phyloP scores from a whole-genome alignment of 1,284 basidiomycete genomes.

The Cryptococcus floricola region DNA sequence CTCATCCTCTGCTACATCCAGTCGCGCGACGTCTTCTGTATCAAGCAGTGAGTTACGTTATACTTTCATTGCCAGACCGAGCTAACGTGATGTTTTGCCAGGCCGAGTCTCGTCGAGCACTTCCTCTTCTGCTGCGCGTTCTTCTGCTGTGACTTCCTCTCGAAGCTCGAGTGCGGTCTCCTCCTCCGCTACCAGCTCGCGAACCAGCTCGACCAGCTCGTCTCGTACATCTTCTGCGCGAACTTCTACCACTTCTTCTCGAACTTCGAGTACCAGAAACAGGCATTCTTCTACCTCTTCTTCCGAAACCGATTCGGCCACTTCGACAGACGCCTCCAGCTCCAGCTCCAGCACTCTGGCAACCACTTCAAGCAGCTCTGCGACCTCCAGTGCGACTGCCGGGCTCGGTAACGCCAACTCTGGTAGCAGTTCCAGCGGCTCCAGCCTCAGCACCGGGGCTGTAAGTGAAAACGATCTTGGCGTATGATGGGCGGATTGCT shows the following conservation, averaged over 20 bases:
- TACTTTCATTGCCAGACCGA: too few relatives aligned
- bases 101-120: not conserved
- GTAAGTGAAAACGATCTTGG: slow-evolving; percentile 18
- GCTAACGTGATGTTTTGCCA: too few relatives aligned
- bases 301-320: slow-evolving; percentile 2
- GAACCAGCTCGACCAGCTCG: not conserved
- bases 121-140: not conserved
- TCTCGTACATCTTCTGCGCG: not conserved
- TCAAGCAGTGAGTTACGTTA: too few relatives aligned
- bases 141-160: not conserved
- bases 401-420: slow-evolving; percentile 1
- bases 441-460: slow-evolving; percentile 27
- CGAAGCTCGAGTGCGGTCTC: not conserved
- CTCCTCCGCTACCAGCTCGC: slow-evolving; percentile 1
- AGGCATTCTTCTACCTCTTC: slow-evolving; percentile 1
- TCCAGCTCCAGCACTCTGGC: slow-evolving; percentile 2
- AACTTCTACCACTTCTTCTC: slow-evolving; percentile 3
- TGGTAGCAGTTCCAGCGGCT: slow-evolving; percentile 23
- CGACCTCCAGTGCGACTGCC: slow-evolving; percentile 3
- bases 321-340: slow-evolving; percentile 1
- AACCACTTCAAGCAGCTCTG: slow-evolving; percentile 5
- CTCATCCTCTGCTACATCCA: not conserved
- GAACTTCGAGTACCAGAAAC: not conserved
- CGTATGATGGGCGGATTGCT: not conserved
- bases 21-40: too few relatives aligned